Evolutionary conservation across 768 basidiomycete species (phyloP), one percentile per base, ranked within the genome.

Genomic region (Pisolithus albus): DNA sequence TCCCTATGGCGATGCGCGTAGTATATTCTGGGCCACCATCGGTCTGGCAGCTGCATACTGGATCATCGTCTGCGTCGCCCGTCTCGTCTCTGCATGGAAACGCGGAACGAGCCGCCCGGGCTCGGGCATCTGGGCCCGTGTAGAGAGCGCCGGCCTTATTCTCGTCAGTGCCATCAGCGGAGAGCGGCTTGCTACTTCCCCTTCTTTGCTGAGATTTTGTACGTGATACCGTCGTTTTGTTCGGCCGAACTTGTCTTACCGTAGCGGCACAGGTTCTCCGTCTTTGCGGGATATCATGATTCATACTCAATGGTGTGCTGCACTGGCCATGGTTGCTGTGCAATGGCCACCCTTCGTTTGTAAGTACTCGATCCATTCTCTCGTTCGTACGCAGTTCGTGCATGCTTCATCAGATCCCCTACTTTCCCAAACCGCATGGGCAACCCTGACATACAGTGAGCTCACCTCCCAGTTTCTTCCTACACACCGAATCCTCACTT

Each of bases 271-370:
- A 93, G 92, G 86, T 59, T 95, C 96, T 0, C 95, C 96, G 2
- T 91, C 92, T 6, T 71, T 94, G 70, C 77, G 93, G 49, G 96
- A 99, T 66, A 78, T 99, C 47, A 79, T 97, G 46, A 88, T 92
- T 66, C 92, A 94, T 61, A 88, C 93, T 0, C 93, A 96, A 58
- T 97, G 89, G 87, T 90, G 87, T 65, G 80, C 90, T 38, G 79
- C 85, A 30, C 73, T 99, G 13, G 83, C 83, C 30, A 94, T 96
- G 88, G 83, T 98, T 49, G 91, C 95, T 32, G 92, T 98, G 19
- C 79, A 90, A 64, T 99, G 95, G 95, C 95, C 96, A 0, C 74
- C 76, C 15, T 97, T 94, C 66, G 78, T 86, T 54, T 98, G 93
- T 93, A 60, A 58, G 87, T 77, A 37, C 38, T 42, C 16, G 23